Evolutionary conservation across 768 basidiomycete species (phyloP).

Genomic region (Holtermannia corniformis): DNA sequence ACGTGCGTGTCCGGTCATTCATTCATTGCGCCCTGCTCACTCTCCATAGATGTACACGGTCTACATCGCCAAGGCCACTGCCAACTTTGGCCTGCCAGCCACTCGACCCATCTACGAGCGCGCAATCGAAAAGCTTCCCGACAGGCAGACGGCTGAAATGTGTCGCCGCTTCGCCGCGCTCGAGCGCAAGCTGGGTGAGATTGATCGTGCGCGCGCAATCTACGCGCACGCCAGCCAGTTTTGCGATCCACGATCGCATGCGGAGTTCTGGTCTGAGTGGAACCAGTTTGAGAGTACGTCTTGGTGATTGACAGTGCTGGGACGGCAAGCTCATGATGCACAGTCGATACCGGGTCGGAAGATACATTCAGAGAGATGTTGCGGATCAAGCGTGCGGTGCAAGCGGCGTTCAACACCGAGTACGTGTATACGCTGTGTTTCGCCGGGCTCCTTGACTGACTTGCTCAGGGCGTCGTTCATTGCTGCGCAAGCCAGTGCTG

Average conservation of each 20-base stretch:
- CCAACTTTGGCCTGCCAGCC: conserved; percentile 89
- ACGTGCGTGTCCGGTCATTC: conserved; percentile 49
- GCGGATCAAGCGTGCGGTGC: conserved; percentile 93
- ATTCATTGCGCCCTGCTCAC: not conserved
- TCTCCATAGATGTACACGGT: conserved; percentile 75
- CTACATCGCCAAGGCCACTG: conserved; percentile 94
- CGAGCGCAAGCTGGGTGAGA: conserved; percentile 96
- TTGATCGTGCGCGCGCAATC: conserved; percentile 90
- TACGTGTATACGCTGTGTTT: conserved; percentile 41
- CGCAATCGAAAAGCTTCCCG: conserved; percentile 84
- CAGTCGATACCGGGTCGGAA: conserved; percentile 89
- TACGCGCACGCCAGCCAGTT: conserved; percentile 98
- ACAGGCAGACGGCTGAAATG: conserved; percentile 93
- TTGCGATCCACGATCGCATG: conserved; percentile 80
- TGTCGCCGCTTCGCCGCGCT: conserved; percentile 90
- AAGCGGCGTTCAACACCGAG: conserved; percentile 98
- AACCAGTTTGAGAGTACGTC: conserved; percentile 73
- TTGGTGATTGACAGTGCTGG: not conserved
- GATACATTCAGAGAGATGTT: conserved; percentile 72
- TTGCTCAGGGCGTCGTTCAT: conserved; percentile 49
- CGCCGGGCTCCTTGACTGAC: conserved; percentile 39
- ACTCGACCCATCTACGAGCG: conserved; percentile 94
- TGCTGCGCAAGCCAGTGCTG: conserved; percentile 76
- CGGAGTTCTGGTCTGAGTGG: conserved; percentile 95
- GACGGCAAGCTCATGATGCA: not conserved